Percentiles rank a stretch among this genome's conserved stretches.
Evolutionary conservation across 1,139 yeast genomes (phyloP).

Genomic region (Suhomyces wounanorum): DNA sequence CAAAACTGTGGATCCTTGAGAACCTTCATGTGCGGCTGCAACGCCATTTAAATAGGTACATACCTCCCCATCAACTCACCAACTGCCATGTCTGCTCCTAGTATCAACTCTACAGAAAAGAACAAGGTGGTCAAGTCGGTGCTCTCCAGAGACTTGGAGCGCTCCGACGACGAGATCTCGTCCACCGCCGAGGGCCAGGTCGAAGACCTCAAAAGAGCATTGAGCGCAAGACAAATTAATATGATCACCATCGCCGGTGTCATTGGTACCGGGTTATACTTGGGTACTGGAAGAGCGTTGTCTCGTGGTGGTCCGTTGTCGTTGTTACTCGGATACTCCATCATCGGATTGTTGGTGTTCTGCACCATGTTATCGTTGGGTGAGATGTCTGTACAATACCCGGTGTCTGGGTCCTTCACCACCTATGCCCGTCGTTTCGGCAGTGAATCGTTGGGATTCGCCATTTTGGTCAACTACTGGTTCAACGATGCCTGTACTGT

Average conservation of each 20-base stretch:
- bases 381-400: slow-evolving; percentile 64
- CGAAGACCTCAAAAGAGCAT: slow-evolving; percentile 43
- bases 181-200: slow-evolving; percentile 12
- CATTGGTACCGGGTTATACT: slow-evolving; percentile 68
- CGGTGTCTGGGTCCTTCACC: slow-evolving; percentile 64
- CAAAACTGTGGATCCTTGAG: neutral
- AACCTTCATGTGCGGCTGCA: neutral
- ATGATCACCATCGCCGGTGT: slow-evolving; percentile 70
- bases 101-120: slow-evolving; percentile 1
- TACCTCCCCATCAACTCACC: neutral
- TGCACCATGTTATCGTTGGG: slow-evolving; percentile 64
- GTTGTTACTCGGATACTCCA: slow-evolving; percentile 55
- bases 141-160: slow-evolving; percentile 15
- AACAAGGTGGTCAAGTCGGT: slow-evolving; percentile 4
- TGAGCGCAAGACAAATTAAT: slow-evolving; percentile 55
- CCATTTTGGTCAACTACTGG: slow-evolving; percentile 64
- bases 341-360: slow-evolving; percentile 61
- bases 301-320: slow-evolving; percentile 67
- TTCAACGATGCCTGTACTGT: slow-evolving; percentile 64
- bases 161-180: slow-evolving; percentile 9
- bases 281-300: slow-evolving; percentile 64
- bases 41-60: slow-evolving; percentile 2
- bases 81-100: slow-evolving; percentile 2
- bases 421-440: slow-evolving; percentile 62
- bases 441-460: slow-evolving; percentile 63